Conservation (phyloP, 2,329 filamentous ascomycete genomes). For the Rhexocercosporidium sp. region DNA sequence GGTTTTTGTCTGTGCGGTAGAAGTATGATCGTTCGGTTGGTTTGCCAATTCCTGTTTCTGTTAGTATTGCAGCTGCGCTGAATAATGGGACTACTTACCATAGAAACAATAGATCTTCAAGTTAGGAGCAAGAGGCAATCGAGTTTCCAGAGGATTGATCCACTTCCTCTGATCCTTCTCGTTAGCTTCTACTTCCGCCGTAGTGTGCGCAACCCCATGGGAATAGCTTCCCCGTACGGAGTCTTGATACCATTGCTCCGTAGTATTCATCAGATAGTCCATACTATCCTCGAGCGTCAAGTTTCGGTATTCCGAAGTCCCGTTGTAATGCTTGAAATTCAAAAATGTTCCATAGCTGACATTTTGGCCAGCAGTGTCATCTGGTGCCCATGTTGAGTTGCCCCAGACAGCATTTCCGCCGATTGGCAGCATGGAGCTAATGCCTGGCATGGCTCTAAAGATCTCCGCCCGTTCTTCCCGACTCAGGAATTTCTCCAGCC, state of each 20-base stretch:
- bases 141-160: conserved; percentile 92
- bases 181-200: conserved; percentile 80
- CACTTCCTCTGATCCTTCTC: conserved; percentile 81
- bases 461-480: conserved; percentile 90
- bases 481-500: conserved; percentile 92
- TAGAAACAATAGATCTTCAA: conserved; percentile 99
- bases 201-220: conserved; percentile 82
- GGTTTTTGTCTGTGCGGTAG: conserved; percentile 73
- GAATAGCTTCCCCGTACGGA: conserved; percentile 80
- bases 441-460: conserved; percentile 95
- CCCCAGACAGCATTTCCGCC: conserved; percentile 97
- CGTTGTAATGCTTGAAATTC: conserved; percentile 77
- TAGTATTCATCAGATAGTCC: conserved; percentile 76
- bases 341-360: conserved; percentile 81
- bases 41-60: conserved; percentile 71
- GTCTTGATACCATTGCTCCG: conserved; percentile 84
- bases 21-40: conserved; percentile 92
- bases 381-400: conserved; percentile 83
- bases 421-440: conserved; percentile 95
- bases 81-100: conserved; percentile 47
- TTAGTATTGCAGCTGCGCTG: conserved; percentile 6
- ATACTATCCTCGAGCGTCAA: conserved; percentile 81
- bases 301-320: conserved; percentile 70
- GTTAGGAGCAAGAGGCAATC: conserved; percentile 83
- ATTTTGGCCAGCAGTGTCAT: conserved; percentile 77